Percentiles rank a stretch among this genome's conserved stretches.
phyloP scores from a whole-genome alignment of 2,329 filamentous ascomycete genomes.

The Ophiostoma montium region DNA sequence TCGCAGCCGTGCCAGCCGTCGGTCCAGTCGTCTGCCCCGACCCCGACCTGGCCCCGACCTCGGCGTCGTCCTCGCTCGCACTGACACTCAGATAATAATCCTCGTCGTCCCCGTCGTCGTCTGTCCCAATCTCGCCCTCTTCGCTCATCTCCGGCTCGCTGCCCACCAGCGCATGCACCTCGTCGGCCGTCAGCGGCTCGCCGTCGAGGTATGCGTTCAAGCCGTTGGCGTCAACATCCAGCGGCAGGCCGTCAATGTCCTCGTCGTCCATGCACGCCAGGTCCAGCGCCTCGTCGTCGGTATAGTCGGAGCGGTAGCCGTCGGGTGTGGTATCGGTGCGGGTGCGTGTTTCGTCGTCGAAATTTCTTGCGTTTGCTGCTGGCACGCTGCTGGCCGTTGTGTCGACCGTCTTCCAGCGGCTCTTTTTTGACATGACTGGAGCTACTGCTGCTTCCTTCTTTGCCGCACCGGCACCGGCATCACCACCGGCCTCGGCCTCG shows the following conservation, averaged over 20 bases:
- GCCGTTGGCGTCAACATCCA: conserved; percentile 24
- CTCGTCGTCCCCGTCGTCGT: conserved; percentile 3
- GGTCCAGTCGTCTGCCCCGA: no score
- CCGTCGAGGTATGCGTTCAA: conserved; percentile 15
- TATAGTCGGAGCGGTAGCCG: conserved; percentile 13
- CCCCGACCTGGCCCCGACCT: neutral
- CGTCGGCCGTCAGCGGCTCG: conserved; percentile 24
- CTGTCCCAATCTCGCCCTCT: conserved; percentile 13
- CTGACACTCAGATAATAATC: conserved; percentile 8
- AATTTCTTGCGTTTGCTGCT: conserved; percentile 1
- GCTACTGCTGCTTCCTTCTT: conserved; percentile 13
- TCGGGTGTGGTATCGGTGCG: no score
- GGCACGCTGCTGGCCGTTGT: conserved; percentile 11
- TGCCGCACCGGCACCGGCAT: neutral
- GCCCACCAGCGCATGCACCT: conserved; percentile 11
- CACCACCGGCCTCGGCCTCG: conserved; percentile 17
- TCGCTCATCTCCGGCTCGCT: conserved; percentile 11
- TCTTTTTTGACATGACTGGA: conserved; percentile 23
- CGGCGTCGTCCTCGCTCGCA: neutral
- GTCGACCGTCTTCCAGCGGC: conserved; percentile 39
- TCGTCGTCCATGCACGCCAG: conserved; percentile 33
- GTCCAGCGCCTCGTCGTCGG: conserved; percentile 29
- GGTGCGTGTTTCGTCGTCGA: no score
- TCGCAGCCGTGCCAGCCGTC: neutral
- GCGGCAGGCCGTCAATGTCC: conserved; percentile 27